These are phyloP conservation scores for Amniculicola lignicola DNA, from an alignment of 495 filamentous ascomycete species.

Conservation along the genomic window DNA sequence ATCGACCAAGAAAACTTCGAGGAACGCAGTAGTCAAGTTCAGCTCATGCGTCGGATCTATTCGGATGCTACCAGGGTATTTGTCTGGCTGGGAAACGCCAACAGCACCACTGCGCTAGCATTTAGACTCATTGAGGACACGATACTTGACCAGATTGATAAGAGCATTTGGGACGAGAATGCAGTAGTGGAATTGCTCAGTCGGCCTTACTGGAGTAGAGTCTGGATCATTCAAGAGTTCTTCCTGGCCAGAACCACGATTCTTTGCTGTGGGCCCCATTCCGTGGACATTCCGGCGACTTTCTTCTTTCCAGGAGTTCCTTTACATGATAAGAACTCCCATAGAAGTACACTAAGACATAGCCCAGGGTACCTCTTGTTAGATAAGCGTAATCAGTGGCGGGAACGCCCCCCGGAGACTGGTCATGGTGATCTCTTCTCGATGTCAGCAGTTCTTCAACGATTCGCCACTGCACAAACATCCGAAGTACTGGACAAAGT, in stretches of 20 bases:
- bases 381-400: background rate
- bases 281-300: background rate
- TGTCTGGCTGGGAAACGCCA: background rate
- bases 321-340: too few relatives aligned
- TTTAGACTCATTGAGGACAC: background rate
- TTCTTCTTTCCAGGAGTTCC: background rate
- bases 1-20: background rate
- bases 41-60: background rate
- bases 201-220: background rate
- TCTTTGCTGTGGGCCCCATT: background rate
- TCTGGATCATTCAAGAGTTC: background rate
- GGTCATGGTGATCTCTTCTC: too few relatives aligned
- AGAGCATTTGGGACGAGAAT: background rate
- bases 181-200: background rate
- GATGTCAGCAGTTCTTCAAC: background rate
- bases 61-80: background rate
- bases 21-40: background rate
- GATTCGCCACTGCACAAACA: background rate
- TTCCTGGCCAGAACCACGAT: background rate
- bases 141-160: background rate
- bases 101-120: background rate
- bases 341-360: background rate
- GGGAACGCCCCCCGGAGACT: too few relatives aligned
- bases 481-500: background rate
- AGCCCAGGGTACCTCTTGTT: background rate